phyloP scores from a whole-genome alignment of 1,139 yeast species.

The Torulaspora globosa region DNA sequence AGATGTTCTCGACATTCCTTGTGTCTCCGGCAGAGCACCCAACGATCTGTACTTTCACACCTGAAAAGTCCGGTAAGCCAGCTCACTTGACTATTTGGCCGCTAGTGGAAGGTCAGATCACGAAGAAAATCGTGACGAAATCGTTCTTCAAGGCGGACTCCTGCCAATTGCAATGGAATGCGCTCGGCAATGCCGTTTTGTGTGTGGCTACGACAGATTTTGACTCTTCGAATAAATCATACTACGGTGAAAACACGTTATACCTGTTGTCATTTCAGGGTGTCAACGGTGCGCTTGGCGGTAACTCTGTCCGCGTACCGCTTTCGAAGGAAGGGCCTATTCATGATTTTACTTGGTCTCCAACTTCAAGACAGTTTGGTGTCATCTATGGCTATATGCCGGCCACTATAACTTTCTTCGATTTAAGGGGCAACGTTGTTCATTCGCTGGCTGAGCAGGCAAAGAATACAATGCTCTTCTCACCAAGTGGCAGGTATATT shows the following conservation, averaged over 20 bases:
- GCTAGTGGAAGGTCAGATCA: slow-evolving; percentile 61
- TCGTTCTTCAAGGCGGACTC: slow-evolving; percentile 93
- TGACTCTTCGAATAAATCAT: slow-evolving; percentile 87
- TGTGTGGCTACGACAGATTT: slow-evolving; percentile 96
- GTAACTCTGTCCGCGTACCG: slow-evolving; percentile 83
- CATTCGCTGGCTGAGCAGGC: slow-evolving; percentile 83
- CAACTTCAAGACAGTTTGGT: slow-evolving; percentile 93
- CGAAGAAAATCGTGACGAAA: slow-evolving; percentile 79
- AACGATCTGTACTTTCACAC: slow-evolving; percentile 85
- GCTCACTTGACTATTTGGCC: slow-evolving; percentile 78
- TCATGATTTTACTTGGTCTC: slow-evolving; percentile 97
- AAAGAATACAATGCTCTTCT: slow-evolving; percentile 82
- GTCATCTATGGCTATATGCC: slow-evolving; percentile 98
- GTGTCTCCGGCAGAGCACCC: slow-evolving; percentile 89
- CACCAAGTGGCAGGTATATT: slow-evolving; percentile 90
- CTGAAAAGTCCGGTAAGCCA: slow-evolving; percentile 81
- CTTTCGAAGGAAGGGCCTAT: slow-evolving; percentile 93
- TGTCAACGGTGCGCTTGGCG: slow-evolving; percentile 74
- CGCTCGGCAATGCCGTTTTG: slow-evolving; percentile 86
- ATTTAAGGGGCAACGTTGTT: slow-evolving; percentile 85
- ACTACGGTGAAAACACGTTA: slow-evolving; percentile 93
- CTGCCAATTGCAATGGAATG: slow-evolving; percentile 90
- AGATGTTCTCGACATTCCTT: slow-evolving; percentile 50
- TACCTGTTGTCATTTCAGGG: slow-evolving; percentile 55
- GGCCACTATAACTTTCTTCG: slow-evolving; percentile 89